These are phyloP conservation scores for Cutaneotrichosporon cutaneum DNA, from an alignment of 1,284 basidiomycete species.

Conservation along the genomic window DNA sequence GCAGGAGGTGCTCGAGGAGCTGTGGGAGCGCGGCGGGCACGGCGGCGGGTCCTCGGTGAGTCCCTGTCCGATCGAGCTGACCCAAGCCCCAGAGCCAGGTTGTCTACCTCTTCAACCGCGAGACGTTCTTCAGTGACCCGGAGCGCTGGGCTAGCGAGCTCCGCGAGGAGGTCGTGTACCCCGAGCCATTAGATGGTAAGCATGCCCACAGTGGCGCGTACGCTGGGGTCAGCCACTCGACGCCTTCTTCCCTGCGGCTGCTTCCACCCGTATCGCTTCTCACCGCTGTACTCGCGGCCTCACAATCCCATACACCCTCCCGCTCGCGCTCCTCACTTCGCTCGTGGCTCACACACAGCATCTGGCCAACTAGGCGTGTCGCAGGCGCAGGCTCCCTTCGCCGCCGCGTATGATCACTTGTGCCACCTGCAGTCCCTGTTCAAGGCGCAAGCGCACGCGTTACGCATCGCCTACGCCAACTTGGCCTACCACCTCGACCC, in stretches of 20 bases:
- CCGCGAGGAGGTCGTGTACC: slow-evolving; percentile 42
- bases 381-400: slow-evolving; percentile 41
- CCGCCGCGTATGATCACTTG: slow-evolving; percentile 44
- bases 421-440: slow-evolving; percentile 46
- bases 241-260: background rate
- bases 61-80: slow-evolving; percentile 4
- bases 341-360: slow-evolving; percentile 16
- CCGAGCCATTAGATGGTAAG: slow-evolving; percentile 41
- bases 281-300: too few relatives aligned
- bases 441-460: slow-evolving; percentile 40
- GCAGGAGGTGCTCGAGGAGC: slow-evolving; percentile 38
- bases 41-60: slow-evolving; percentile 32
- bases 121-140: slow-evolving; percentile 47
- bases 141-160: slow-evolving; percentile 41
- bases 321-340: background rate
- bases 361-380: slow-evolving; percentile 20
- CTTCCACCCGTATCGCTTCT: background rate
- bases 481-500: slow-evolving; percentile 44
- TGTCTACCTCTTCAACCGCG: slow-evolving; percentile 46
- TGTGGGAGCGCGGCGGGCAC: slow-evolving; percentile 43
- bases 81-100: slow-evolving; percentile 20
- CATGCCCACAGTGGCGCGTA: background rate
- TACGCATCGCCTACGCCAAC: slow-evolving; percentile 47
- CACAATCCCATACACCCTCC: too few relatives aligned
- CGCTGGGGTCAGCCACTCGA: background rate